phyloP scores from a whole-genome alignment of 805 yeast genomes.

The Sungouiozyma intestinalis region DNA sequence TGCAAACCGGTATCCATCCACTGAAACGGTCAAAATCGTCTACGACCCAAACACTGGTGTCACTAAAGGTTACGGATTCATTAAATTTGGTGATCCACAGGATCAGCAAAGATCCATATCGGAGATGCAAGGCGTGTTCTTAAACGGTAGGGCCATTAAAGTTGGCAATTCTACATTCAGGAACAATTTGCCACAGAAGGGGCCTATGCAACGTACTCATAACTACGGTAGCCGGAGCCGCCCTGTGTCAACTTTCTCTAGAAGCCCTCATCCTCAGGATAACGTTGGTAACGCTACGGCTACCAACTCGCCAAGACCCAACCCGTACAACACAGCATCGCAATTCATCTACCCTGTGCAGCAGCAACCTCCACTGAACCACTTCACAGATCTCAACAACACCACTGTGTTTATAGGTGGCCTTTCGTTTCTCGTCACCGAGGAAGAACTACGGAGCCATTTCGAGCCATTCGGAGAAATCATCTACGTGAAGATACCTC shows the following conservation, averaged over 20 bases:
- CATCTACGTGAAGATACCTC: conserved; percentile 68
- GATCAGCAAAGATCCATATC: conserved; percentile 63
- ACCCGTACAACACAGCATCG: conserved; percentile 3
- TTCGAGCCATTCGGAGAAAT: conserved; percentile 65
- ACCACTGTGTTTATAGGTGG: conserved; percentile 69
- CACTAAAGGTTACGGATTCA: conserved; percentile 83
- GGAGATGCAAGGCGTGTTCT: conserved; percentile 72
- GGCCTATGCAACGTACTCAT: not conserved
- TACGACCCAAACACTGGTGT: conserved; percentile 57
- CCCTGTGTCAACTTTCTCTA: not conserved
- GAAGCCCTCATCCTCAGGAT: not conserved
- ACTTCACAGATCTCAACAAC: conserved; percentile 70
- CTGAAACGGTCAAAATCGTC: conserved; percentile 70
- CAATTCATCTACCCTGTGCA: conserved; percentile 29
- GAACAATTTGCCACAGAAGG: not conserved
- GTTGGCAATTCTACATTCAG: conserved; percentile 47
- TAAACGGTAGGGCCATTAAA: conserved; percentile 68
- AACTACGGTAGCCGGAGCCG: not conserved
- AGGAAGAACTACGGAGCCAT: conserved; percentile 47
- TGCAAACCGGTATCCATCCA: conserved; percentile 58
- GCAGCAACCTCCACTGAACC: conserved; percentile 45
- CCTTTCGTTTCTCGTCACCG: conserved; percentile 45
- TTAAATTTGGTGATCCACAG: conserved; percentile 54
- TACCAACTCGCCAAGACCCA: not conserved
- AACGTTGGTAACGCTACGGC: not conserved